These are phyloP conservation scores for Leccinum broughii DNA, from an alignment of 768 basidiomycete species.

Conservation along the genomic window DNA sequence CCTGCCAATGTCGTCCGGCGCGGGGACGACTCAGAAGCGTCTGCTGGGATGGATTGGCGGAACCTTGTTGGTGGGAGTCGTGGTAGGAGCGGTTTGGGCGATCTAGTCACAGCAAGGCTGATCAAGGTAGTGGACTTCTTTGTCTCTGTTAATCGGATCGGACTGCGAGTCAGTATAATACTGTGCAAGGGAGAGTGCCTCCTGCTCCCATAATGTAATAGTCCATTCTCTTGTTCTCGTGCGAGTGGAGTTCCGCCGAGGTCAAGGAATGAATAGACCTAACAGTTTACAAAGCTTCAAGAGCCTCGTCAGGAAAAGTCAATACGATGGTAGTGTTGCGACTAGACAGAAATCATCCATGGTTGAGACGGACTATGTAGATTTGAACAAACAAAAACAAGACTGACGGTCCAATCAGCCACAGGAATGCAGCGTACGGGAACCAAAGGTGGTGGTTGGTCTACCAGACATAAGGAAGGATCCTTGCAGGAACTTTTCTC, in stretches of 20 bases:
- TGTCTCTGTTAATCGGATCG: neutral
- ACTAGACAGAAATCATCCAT: neutral
- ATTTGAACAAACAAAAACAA: neutral
- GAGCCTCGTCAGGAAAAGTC: neutral
- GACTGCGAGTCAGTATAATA: neutral
- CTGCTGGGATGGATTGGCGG: neutral
- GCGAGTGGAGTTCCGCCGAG: neutral
- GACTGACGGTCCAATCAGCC: too few species aligned
- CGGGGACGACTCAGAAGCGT: neutral
- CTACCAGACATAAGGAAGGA: constrained; percentile 31
- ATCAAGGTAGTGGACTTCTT: neutral
- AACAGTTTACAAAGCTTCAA: neutral
- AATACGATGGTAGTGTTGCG: neutral
- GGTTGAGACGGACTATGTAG: neutral
- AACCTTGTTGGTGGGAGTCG: neutral
- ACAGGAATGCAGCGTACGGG: neutral
- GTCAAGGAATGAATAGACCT: neutral
- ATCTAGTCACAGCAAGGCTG: neutral
- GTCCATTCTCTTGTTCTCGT: neutral
- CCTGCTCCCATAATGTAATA: neutral
- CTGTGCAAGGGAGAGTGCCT: neutral
- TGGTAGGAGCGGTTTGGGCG: neutral
- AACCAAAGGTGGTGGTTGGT: neutral
- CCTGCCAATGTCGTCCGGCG: neutral
- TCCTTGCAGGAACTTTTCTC: constrained; percentile 27